A percentile compares a stretch with the other conserved stretches of the same genome.
Evolutionary conservation across 495 filamentous ascomycete species (phyloP).

Genomic region (Usnea hakonensis): DNA sequence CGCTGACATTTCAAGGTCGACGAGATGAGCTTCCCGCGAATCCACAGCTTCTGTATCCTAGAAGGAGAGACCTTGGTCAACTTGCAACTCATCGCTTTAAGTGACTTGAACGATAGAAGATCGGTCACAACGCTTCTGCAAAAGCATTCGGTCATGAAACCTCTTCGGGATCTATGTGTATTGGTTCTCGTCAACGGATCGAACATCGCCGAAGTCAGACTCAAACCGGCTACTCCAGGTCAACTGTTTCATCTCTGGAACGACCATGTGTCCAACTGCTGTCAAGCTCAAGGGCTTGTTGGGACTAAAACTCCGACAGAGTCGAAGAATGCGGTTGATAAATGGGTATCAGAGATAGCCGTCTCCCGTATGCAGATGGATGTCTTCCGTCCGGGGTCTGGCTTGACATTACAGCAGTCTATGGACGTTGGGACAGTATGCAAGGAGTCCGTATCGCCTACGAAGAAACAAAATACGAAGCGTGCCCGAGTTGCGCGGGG

Average conservation of each 20-base stretch:
- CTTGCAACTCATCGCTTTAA: slow-evolving; percentile 10
- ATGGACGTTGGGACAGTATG: background rate
- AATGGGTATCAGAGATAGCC: background rate
- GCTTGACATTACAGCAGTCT: background rate
- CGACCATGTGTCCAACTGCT: background rate
- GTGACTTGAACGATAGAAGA: slow-evolving; percentile 11
- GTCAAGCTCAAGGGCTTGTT: background rate
- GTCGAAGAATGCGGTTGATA: background rate
- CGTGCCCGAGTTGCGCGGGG: slow-evolving; percentile 1
- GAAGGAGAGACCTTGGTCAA: slow-evolving; percentile 8
- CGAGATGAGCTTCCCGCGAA: slow-evolving; percentile 6
- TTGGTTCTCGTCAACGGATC: slow-evolving; percentile 5
- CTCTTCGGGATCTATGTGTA: slow-evolving; percentile 1
- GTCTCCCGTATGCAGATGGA: background rate
- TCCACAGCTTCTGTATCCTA: slow-evolving; percentile 7
- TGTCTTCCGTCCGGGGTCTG: background rate
- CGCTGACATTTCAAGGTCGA: slow-evolving; percentile 7
- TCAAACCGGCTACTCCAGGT: background rate
- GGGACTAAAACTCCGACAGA: background rate
- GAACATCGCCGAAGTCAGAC: background rate
- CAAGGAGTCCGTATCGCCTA: background rate
- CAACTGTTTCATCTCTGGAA: background rate
- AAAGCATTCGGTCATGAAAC: slow-evolving; percentile 3
- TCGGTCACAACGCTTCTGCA: slow-evolving; percentile 9
- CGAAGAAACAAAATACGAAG: slow-evolving; percentile 5